phyloP scores from a whole-genome alignment of 1,139 yeast genomes.

The Meyerozyma smithsonii region DNA sequence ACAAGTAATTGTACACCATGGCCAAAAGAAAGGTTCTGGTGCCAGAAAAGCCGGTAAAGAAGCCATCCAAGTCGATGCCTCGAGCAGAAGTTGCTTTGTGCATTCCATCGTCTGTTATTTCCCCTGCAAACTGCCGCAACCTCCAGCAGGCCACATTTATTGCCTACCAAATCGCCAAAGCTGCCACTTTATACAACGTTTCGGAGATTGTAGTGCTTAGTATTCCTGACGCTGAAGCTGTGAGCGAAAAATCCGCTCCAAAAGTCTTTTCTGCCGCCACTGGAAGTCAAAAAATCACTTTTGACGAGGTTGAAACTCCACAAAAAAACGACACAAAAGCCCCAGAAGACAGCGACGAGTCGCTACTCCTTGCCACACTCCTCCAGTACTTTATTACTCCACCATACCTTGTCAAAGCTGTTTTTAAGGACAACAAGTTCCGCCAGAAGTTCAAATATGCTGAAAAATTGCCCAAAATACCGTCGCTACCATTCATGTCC shows the following conservation, averaged over 20 bases:
- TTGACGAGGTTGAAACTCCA: constrained; percentile 25
- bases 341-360: constrained; percentile 15
- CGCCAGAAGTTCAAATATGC: constrained; percentile 60
- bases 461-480: constrained; percentile 61
- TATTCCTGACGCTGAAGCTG: constrained; percentile 23
- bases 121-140: constrained; percentile 50
- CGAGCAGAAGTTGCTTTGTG: constrained; percentile 42
- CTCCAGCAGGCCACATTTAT: constrained; percentile 69
- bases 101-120: constrained; percentile 59
- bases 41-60: constrained; percentile 23
- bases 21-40: constrained; percentile 24
- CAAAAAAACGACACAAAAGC: constrained; percentile 10
- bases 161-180: constrained; percentile 75
- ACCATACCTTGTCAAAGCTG: constrained; percentile 64
- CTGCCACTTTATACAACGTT: constrained; percentile 64
- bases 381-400: constrained; percentile 86
- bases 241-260: constrained; percentile 17
- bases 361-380: constrained; percentile 61
- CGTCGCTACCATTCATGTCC: constrained; percentile 71
- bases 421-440: constrained; percentile 39
- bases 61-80: constrained; percentile 23
- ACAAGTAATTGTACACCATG: neutral
- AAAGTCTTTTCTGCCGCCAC: constrained; percentile 11
- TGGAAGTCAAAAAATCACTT: constrained; percentile 30
- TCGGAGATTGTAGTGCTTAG: constrained; percentile 71